Conservation (phyloP, 495 filamentous ascomycete species). For the Lasiosphaeriaceae sp. region DNA sequence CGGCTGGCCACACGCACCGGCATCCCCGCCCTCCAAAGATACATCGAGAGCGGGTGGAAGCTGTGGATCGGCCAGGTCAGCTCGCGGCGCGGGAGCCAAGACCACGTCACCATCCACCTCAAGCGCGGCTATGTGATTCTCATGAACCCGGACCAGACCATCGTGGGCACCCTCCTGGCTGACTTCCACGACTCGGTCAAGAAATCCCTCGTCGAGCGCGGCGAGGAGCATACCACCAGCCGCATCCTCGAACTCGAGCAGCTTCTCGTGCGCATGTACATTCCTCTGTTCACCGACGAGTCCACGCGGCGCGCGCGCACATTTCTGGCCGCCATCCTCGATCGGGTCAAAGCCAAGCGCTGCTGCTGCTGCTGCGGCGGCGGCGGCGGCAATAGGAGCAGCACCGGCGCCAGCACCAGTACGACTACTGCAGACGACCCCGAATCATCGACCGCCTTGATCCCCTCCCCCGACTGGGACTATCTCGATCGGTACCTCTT, state of each 20-base stretch:
- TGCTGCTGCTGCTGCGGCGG: neutral
- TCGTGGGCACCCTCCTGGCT: slow-evolving; percentile 10
- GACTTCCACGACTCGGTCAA: slow-evolving; percentile 13
- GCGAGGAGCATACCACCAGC: slow-evolving; percentile 18
- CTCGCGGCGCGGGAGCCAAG: slow-evolving; percentile 11
- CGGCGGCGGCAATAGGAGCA: too few relatives aligned
- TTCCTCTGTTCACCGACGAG: slow-evolving; percentile 23
- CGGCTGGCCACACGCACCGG: neutral
- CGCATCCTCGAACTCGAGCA: slow-evolving; percentile 23
- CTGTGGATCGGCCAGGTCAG: slow-evolving; percentile 22
- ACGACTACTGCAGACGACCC: too few relatives aligned
- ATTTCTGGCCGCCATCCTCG: slow-evolving; percentile 11
- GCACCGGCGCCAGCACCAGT: too few relatives aligned
- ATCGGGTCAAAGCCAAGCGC: slow-evolving; percentile 7
- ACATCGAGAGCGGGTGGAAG: slow-evolving; percentile 20
- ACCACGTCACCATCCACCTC: slow-evolving; percentile 30
- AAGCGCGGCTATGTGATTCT: slow-evolving; percentile 30
- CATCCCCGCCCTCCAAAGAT: slow-evolving; percentile 1
- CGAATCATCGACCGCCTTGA: too few relatives aligned
- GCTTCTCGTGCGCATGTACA: slow-evolving; percentile 25
- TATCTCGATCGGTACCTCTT: slow-evolving; percentile 27
- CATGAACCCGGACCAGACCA: slow-evolving; percentile 10
- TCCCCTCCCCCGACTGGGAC: neutral
- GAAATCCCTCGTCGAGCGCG: neutral
- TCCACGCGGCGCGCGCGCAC: slow-evolving; percentile 8